Percentiles rank a stretch among this genome's conserved stretches.
Conservation (phyloP, 352 stramenopile species). For the Globisporangium perplexum region DNA sequence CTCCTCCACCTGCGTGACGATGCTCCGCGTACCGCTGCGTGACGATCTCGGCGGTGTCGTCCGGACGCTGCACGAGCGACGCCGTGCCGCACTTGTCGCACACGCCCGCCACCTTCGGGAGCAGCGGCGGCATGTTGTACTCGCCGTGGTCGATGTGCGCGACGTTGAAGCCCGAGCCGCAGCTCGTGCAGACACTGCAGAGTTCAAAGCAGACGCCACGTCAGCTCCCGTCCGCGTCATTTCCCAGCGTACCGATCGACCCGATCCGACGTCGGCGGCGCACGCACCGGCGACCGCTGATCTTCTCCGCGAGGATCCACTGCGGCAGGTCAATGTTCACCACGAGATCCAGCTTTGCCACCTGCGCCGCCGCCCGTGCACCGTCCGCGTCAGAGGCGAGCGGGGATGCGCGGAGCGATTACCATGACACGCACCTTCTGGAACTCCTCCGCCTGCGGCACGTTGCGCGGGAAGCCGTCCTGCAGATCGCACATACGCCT, state of each 20-base stretch:
- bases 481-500: conserved; percentile 7
- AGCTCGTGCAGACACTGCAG: conserved; percentile 72
- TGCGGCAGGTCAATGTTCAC: conserved; percentile 87
- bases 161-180: conserved; percentile 86
- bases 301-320: conserved; percentile 88
- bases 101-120: conserved; percentile 78
- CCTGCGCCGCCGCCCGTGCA: conserved; percentile 13
- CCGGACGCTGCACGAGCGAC: conserved; percentile 72
- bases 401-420: too few species aligned
- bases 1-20: background rate
- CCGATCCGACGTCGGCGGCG: too few species aligned
- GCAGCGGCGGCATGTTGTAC: conserved; percentile 87
- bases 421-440: conserved; percentile 34
- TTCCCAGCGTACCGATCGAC: too few species aligned
- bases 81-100: conserved; percentile 74
- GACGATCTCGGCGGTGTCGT: conserved; percentile 81
- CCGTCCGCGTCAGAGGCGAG: too few species aligned
- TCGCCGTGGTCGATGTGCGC: conserved; percentile 81
- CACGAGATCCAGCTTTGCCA: conserved; percentile 71
- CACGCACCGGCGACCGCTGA: conserved; percentile 79
- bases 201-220: background rate
- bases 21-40: conserved; percentile 36
- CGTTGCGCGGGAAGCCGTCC: conserved; percentile 87
- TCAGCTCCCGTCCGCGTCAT: too few species aligned
- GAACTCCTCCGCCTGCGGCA: conserved; percentile 84